phyloP scores from a whole-genome alignment of 768 basidiomycete species.

The Trametes cingulata region DNA sequence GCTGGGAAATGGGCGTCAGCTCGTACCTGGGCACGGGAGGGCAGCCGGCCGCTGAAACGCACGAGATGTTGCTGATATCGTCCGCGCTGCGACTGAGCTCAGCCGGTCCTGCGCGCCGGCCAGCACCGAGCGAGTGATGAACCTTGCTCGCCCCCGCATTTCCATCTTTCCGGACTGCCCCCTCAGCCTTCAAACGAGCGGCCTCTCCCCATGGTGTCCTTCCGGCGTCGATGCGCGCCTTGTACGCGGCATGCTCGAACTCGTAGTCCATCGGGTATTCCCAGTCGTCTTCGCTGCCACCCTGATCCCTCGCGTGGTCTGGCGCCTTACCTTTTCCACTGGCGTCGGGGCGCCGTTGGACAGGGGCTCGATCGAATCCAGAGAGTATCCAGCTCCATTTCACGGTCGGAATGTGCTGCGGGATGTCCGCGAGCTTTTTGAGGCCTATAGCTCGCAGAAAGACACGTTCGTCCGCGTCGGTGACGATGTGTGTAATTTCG shows the following conservation, averaged over 20 bases:
- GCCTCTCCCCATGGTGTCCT: conserved; percentile 8
- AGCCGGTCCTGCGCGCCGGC: background rate
- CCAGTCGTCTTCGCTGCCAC: background rate
- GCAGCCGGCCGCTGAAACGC: conserved; percentile 26
- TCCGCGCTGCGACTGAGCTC: conserved; percentile 13
- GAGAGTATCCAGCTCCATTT: conserved; percentile 62
- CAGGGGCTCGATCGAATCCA: conserved; percentile 33
- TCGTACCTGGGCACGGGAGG: background rate
- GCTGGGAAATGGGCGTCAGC: conserved; percentile 19
- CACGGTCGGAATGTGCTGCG: conserved; percentile 63
- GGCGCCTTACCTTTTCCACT: background rate
- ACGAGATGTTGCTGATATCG: conserved; percentile 53
- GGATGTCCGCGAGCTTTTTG: conserved; percentile 55
- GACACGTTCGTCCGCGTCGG: conserved; percentile 31
- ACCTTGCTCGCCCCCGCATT: background rate
- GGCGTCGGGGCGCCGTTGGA: conserved; percentile 19
- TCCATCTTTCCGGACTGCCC: background rate
- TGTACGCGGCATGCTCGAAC: conserved; percentile 22
- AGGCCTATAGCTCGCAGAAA: conserved; percentile 47
- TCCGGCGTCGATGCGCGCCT: conserved; percentile 21
- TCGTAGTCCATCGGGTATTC: conserved; percentile 11
- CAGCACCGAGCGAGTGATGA: background rate
- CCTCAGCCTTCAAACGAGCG: conserved; percentile 17
- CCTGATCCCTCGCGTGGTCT: background rate
- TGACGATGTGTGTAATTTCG: conserved; percentile 68